Percentiles rank a stretch among this genome's conserved stretches.
phyloP scores from a whole-genome alignment of 1,139 yeast genomes.

The Debaryomyces sp. region DNA sequence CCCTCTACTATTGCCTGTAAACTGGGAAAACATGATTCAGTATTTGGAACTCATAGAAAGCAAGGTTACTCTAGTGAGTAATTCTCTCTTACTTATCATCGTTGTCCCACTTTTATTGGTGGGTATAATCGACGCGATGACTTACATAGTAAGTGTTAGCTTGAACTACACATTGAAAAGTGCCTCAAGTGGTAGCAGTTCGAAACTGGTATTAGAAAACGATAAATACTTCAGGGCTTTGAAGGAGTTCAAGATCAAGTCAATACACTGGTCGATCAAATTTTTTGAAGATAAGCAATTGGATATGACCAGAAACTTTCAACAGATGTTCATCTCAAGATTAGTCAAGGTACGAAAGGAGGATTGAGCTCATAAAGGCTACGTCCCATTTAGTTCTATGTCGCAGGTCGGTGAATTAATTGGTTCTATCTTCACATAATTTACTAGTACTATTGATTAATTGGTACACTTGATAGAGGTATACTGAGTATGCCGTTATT shows the following conservation, averaged over 20 bases:
- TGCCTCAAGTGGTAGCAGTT: not conserved
- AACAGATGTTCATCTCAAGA: conserved; percentile 6
- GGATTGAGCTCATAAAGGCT: not conserved
- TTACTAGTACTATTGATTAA: not conserved
- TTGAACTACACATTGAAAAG: conserved; percentile 3
- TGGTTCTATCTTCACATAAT: not conserved
- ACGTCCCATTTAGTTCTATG: not conserved
- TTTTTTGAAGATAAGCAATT: conserved; percentile 2
- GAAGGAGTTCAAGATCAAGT: conserved; percentile 6
- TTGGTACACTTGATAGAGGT: conserved; percentile 6
- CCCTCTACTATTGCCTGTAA: not conserved
- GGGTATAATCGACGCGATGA: conserved; percentile 9
- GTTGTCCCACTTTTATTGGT: conserved; percentile 9
- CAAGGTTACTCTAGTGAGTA: conserved; percentile 5
- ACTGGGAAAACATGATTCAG: conserved; percentile 4
- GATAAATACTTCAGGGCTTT: not conserved
- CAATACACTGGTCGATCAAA: conserved; percentile 7
- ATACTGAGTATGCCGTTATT: conserved; percentile 4
- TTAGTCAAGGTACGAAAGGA: conserved; percentile 10
- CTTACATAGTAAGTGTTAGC: conserved; percentile 5
- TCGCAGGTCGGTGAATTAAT: not conserved
- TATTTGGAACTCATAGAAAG: conserved; percentile 7
- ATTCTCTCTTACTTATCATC: conserved; percentile 8
- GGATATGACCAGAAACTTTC: conserved; percentile 2
- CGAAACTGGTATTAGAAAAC: not conserved